Conservation (phyloP, 306 rosid genomes). For the Coriaria nepalensis region DNA sequence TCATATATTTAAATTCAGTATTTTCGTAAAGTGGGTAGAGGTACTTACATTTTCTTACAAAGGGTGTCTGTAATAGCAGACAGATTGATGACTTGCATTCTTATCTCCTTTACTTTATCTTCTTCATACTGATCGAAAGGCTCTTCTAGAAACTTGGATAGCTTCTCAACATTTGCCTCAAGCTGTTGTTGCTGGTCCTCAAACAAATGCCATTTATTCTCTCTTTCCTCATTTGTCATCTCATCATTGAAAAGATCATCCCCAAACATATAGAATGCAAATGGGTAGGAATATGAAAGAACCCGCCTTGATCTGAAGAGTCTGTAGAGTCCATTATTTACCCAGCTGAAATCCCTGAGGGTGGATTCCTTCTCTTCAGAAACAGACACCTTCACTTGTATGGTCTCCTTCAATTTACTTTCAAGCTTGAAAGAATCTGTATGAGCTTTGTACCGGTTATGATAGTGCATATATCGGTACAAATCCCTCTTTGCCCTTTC, state of each 20-base stretch:
- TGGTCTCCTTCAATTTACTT: slow-evolving; percentile 56
- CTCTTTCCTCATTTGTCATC: slow-evolving; percentile 52
- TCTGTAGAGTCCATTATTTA: slow-evolving; percentile 55
- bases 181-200: slow-evolving; percentile 99
- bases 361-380: slow-evolving; percentile 55
- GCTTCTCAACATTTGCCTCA: slow-evolving; percentile 81
- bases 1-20: background rate
- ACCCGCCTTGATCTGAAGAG: slow-evolving; percentile 95
- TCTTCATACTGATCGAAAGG: slow-evolving; percentile 49
- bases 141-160: slow-evolving; percentile 70
- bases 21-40: slow-evolving; percentile 7
- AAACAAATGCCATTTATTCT: slow-evolving; percentile 75
- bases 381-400: slow-evolving; percentile 43
- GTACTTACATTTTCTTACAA: slow-evolving; percentile 67
- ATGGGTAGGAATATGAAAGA: slow-evolving; percentile 88
- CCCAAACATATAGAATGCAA: slow-evolving; percentile 97
- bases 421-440: slow-evolving; percentile 91
- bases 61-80: slow-evolving; percentile 48
- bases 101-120: slow-evolving; percentile 46
- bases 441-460: slow-evolving; percentile 87
- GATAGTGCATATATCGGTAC: slow-evolving; percentile 81
- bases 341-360: slow-evolving; percentile 80
- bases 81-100: slow-evolving; percentile 72
- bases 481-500: slow-evolving; percentile 85
- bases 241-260: slow-evolving; percentile 80